A percentile compares a stretch with the other conserved stretches of the same genome.
phyloP scores from a whole-genome alignment of 2,329 filamentous ascomycete genomes.

The Exophiala dermatitidis region DNA sequence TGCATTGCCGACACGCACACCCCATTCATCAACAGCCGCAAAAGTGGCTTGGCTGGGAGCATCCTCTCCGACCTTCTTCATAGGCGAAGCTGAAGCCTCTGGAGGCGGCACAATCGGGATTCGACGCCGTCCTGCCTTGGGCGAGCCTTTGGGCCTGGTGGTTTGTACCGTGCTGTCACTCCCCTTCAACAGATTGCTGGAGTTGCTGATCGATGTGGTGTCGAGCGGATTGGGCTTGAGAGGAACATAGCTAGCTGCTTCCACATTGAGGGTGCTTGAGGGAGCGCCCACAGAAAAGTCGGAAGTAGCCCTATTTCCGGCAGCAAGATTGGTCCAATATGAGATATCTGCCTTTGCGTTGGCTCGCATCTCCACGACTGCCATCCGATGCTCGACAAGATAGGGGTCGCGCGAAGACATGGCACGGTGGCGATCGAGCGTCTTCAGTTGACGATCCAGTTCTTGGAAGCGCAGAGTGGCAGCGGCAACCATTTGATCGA shows the following conservation, averaged over 20 bases:
- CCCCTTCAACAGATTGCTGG: background rate
- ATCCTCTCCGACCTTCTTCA: background rate
- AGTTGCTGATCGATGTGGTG: background rate
- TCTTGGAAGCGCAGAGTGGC: conserved; percentile 13
- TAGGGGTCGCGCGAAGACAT: conserved; percentile 17
- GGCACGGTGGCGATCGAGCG: conserved; percentile 25
- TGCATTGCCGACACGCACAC: conserved; percentile 14
- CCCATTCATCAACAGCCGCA: conserved; percentile 23
- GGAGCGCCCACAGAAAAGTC: conserved; percentile 5
- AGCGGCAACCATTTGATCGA: conserved; percentile 8
- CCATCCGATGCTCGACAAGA: conserved; percentile 18
- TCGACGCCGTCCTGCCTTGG: conserved; percentile 8
- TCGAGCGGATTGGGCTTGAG: background rate
- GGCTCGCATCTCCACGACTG: conserved; percentile 21
- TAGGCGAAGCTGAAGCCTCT: background rate
- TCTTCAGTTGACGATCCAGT: conserved; percentile 24
- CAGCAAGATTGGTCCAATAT: conserved; percentile 15
- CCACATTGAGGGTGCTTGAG: conserved; percentile 19
- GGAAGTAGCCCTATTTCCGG: conserved; percentile 1
- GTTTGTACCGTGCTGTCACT: background rate
- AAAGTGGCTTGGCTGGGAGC: background rate
- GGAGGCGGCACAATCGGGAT: conserved; percentile 27
- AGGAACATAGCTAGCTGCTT: conserved; percentile 23
- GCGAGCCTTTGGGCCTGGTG: background rate
- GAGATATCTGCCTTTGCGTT: conserved; percentile 19